Evolutionary conservation across 1,284 basidiomycete species (phyloP).

Genomic region (Vanrija humicola): DNA sequence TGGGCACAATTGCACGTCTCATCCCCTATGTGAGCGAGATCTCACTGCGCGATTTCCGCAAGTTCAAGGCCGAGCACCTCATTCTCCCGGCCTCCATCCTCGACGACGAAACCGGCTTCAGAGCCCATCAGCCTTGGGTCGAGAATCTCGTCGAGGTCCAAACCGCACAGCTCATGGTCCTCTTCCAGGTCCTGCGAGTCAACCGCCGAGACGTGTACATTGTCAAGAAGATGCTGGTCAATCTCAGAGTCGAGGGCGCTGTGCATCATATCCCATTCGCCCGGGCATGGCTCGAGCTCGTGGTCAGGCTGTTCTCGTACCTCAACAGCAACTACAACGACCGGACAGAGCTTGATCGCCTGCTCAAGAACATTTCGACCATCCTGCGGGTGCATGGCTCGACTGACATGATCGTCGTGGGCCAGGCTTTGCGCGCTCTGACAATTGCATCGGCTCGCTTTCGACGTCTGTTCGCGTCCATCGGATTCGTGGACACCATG

Average conservation of each 20-base stretch:
- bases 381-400: conserved; percentile 64
- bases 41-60: conserved; percentile 67
- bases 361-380: conserved; percentile 65
- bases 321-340: conserved; percentile 74
- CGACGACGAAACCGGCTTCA: conserved; percentile 53
- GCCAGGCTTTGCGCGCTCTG: conserved; percentile 61
- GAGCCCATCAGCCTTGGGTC: conserved; percentile 48
- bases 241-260: conserved; percentile 51
- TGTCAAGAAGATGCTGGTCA: conserved; percentile 64
- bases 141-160: conserved; percentile 59
- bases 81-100: conserved; percentile 58
- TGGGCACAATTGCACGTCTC: conserved; percentile 60
- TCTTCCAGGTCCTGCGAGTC: conserved; percentile 61
- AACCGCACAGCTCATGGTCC: conserved; percentile 66
- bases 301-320: conserved; percentile 66
- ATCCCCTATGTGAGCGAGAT: conserved; percentile 64
- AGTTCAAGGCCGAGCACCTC: conserved; percentile 67
- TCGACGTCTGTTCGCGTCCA: conserved; percentile 65
- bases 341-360: conserved; percentile 63
- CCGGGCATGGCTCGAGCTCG: conserved; percentile 65
- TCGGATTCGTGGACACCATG: conserved; percentile 69
- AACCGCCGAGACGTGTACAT: conserved; percentile 67
- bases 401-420: conserved; percentile 63
- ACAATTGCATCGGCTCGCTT: conserved; percentile 75
- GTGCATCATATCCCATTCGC: conserved; percentile 51